Evolutionary conservation across 768 basidiomycete genomes (phyloP).

Genomic region (Phylloporus sp.): DNA sequence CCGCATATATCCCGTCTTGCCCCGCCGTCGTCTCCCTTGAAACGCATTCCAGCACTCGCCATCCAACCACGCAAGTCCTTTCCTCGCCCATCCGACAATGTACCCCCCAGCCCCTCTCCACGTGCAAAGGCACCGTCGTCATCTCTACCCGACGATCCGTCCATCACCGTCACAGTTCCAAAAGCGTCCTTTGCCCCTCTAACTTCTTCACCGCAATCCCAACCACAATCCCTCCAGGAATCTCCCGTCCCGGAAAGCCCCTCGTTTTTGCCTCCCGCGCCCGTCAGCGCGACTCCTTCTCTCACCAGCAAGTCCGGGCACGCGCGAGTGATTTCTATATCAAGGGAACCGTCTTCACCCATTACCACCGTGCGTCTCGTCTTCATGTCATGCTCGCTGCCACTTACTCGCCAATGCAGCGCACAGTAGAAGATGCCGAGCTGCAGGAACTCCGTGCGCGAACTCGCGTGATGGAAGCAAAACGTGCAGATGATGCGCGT

Average conservation of each 20-base stretch:
- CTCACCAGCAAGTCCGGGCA: conserved; percentile 9
- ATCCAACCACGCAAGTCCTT: conserved; percentile 49
- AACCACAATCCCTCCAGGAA: conserved; percentile 18
- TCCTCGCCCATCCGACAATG: conserved; percentile 39
- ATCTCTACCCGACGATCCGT: conserved; percentile 21
- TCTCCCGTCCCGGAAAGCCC: conserved; percentile 13
- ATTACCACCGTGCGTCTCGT: conserved; percentile 16
- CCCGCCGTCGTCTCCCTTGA: conserved; percentile 50
- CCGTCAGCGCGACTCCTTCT: conserved; percentile 1
- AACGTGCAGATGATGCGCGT: conserved; percentile 81
- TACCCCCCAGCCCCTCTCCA: conserved; percentile 20
- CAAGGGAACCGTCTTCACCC: conserved; percentile 28
- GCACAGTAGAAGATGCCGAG: conserved; percentile 50
- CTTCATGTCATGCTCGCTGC: neutral
- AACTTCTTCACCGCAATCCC: conserved; percentile 30
- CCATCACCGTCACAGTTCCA: conserved; percentile 14
- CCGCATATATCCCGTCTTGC: conserved; percentile 28
- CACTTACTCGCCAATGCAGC: conserved; percentile 17
- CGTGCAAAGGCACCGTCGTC: conserved; percentile 25
- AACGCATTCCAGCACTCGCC: conserved; percentile 44
- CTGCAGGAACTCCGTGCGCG: conserved; percentile 79
- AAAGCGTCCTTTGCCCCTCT: conserved; percentile 34
- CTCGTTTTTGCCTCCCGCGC: conserved; percentile 5
- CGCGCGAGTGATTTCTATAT: conserved; percentile 13
- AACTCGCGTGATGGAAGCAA: conserved; percentile 78